phyloP scores from a whole-genome alignment of 768 basidiomycete genomes.

The Dioszegia crocea region DNA sequence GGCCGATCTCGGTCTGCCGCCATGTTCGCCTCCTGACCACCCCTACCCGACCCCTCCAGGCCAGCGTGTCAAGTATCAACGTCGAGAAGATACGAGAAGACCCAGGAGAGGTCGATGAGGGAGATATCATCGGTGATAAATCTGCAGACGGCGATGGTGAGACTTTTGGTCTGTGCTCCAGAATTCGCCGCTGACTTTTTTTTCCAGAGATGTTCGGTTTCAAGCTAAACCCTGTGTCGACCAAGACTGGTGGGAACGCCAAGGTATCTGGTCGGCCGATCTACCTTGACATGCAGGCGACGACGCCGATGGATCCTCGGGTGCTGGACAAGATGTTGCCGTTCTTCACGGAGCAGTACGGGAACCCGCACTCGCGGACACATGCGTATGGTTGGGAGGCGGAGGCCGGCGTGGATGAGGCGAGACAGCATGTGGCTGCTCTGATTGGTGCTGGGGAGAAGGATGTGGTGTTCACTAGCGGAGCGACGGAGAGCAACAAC shows the following conservation, averaged over 20 bases:
- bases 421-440: constrained; percentile 86
- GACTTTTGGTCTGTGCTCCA: not conserved
- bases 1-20: not conserved
- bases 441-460: constrained; percentile 91
- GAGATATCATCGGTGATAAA: constrained; percentile 26
- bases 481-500: constrained; percentile 96
- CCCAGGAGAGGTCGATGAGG: constrained; percentile 37
- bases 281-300: constrained; percentile 98
- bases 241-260: constrained; percentile 45
- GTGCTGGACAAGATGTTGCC: constrained; percentile 97
- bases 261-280: constrained; percentile 63
- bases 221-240: constrained; percentile 44
- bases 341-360: constrained; percentile 88
- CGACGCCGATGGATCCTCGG: constrained; percentile 93
- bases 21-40: constrained; percentile 10
- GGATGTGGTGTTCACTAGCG: constrained; percentile 95
- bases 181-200: not conserved
- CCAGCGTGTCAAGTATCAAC: constrained; percentile 8
- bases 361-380: constrained; percentile 95
- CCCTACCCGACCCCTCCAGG: constrained; percentile 7
- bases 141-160: constrained; percentile 31
- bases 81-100: constrained; percentile 26
- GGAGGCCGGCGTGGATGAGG: constrained; percentile 87
- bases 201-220: constrained; percentile 47
- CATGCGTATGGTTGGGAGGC: constrained; percentile 99